Conservation (phyloP, 2,329 filamentous ascomycete species). For the Colletotrichum godetiae region DNA sequence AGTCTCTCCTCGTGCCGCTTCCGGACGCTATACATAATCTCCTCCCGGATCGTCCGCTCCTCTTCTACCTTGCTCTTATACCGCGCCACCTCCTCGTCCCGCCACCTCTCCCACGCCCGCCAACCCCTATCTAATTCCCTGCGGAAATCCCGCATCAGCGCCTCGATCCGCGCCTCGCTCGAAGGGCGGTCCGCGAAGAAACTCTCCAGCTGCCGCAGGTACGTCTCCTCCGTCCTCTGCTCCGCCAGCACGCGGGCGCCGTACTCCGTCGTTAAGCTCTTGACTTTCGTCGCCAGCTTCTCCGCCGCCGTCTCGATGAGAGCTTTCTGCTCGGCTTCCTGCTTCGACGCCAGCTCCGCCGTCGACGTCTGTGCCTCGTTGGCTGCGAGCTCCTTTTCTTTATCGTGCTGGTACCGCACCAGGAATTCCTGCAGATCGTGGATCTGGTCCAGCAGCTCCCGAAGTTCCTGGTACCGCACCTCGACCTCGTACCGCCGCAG, state of each 20-base stretch:
- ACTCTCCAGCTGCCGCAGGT: slow-evolving; percentile 49
- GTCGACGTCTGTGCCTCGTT: slow-evolving; percentile 40
- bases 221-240: slow-evolving; percentile 55
- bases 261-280: slow-evolving; percentile 53
- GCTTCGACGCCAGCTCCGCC: slow-evolving; percentile 46
- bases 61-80: slow-evolving; percentile 51
- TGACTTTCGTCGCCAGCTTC: slow-evolving; percentile 48
- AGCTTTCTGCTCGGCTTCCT: slow-evolving; percentile 46
- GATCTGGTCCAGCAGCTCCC: slow-evolving; percentile 49
- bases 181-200: slow-evolving; percentile 47
- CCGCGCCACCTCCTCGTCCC: slow-evolving; percentile 51
- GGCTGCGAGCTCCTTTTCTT: slow-evolving; percentile 44
- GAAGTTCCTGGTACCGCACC: slow-evolving; percentile 51
- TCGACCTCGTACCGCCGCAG: slow-evolving; percentile 52
- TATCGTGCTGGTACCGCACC: slow-evolving; percentile 51
- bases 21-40: slow-evolving; percentile 55
- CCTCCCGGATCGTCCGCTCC: slow-evolving; percentile 51
- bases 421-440: slow-evolving; percentile 55
- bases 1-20: slow-evolving; percentile 42
- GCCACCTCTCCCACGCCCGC: slow-evolving; percentile 54
- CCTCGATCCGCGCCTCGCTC: slow-evolving; percentile 43
- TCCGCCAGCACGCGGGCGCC: slow-evolving; percentile 53
- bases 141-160: slow-evolving; percentile 48
- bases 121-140: slow-evolving; percentile 55
- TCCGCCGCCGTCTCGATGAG: slow-evolving; percentile 40